A percentile compares a stretch with the other conserved stretches of the same genome.
Conservation (phyloP, 768 basidiomycete species). For the Lepiota venenata region DNA sequence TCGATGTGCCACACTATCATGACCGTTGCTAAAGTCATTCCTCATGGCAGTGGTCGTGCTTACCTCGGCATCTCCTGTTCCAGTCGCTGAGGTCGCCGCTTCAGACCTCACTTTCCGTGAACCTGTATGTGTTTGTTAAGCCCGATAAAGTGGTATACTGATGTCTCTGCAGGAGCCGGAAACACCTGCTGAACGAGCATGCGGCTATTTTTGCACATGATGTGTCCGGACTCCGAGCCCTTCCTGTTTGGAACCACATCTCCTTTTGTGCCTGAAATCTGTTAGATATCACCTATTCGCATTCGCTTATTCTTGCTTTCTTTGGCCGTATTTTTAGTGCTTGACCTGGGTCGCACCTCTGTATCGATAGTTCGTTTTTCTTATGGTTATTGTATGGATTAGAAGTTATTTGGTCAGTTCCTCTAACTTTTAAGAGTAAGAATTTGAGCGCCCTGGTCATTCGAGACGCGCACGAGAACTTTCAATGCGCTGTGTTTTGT, state of each 20-base stretch:
- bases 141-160: not conserved
- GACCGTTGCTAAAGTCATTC: not conserved
- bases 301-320: not conserved
- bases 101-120: conserved; percentile 3
- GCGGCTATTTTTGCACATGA: conserved; percentile 4
- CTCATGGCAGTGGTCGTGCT: not conserved
- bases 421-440: too few relatives aligned
- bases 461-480: too few relatives aligned
- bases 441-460: too few relatives aligned
- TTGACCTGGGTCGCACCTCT: conserved; percentile 3
- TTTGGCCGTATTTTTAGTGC: not conserved
- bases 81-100: not conserved
- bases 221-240: not conserved
- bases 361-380: not conserved
- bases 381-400: not conserved
- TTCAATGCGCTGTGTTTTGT: too few relatives aligned
- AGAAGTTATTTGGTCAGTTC: too few relatives aligned
- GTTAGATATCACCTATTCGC: not conserved
- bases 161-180: not conserved
- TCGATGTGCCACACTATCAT: not conserved
- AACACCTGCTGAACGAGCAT: not conserved
- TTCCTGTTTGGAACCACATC: not conserved
- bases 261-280: not conserved
- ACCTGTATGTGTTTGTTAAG: not conserved
- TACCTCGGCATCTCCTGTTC: conserved; percentile 1